A percentile compares a stretch with the other conserved stretches of the same genome.
Evolutionary conservation across 2,329 filamentous ascomycete genomes (phyloP).

Genomic region (Colletotrichum limetticola): DNA sequence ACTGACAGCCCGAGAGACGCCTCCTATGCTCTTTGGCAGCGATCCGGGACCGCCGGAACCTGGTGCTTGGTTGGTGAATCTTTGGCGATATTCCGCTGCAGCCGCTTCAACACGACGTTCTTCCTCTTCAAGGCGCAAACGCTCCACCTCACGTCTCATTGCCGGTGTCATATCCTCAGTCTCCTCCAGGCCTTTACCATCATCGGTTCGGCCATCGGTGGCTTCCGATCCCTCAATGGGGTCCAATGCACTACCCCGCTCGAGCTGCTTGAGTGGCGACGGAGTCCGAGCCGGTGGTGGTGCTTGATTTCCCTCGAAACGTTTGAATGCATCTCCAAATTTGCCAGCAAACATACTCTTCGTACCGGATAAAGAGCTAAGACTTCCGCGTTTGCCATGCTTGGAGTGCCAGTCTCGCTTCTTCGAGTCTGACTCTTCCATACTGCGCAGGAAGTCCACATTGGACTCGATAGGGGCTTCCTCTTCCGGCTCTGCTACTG

Average conservation of each 20-base stretch:
- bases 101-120: conserved; percentile 90
- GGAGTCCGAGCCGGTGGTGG: conserved; percentile 52
- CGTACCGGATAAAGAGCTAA: conserved; percentile 77
- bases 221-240: conserved; percentile 83
- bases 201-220: conserved; percentile 75
- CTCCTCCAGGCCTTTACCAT: conserved; percentile 70
- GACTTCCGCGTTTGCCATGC: conserved; percentile 77
- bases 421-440: conserved; percentile 73
- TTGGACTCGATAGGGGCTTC: conserved; percentile 79
- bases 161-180: conserved; percentile 83
- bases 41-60: conserved; percentile 50
- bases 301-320: conserved; percentile 76
- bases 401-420: conserved; percentile 65
- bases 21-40: conserved; percentile 66
- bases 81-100: conserved; percentile 86
- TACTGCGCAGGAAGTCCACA: conserved; percentile 82
- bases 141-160: conserved; percentile 89
- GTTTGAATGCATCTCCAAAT: conserved; percentile 93
- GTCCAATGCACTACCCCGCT: conserved; percentile 63
- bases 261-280: conserved; percentile 60
- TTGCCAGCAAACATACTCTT: conserved; percentile 88
- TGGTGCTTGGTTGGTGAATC: conserved; percentile 68
- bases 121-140: conserved; percentile 83
- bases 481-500: conserved; percentile 56
- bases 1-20: conserved; percentile 75